phyloP scores from a whole-genome alignment of 768 basidiomycete genomes.

The Rhodotorula kratochvilovae region DNA sequence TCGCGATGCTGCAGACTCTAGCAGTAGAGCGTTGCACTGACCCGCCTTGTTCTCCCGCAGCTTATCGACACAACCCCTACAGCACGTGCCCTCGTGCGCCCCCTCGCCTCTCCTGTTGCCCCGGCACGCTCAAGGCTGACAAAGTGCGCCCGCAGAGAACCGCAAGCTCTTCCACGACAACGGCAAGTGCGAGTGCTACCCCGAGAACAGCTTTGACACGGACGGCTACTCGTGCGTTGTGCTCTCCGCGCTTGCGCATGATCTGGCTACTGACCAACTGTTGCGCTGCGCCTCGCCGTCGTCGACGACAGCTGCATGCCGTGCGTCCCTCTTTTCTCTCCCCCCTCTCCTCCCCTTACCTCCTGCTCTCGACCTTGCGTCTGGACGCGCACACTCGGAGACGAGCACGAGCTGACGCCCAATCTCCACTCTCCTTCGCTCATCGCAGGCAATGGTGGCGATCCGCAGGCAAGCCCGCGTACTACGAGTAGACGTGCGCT shows the following conservation, averaged over 20 bases:
- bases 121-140: no score
- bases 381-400: no score
- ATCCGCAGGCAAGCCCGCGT: neutral
- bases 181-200: conserved; percentile 37
- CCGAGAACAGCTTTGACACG: conserved; percentile 22
- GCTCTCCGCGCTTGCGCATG: no score
- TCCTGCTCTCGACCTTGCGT: no score
- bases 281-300: neutral
- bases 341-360: no score
- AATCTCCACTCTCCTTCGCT: neutral
- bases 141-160: neutral
- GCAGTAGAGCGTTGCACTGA: neutral
- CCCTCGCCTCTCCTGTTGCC: conserved; percentile 43
- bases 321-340: neutral
- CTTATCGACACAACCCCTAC: conserved; percentile 61
- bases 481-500: neutral
- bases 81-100: conserved; percentile 52
- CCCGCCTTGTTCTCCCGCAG: conserved; percentile 52
- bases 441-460: neutral
- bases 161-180: conserved; percentile 2
- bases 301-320: neutral
- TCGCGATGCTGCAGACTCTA: neutral
- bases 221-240: conserved; percentile 7
- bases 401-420: no score
- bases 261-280: no score